phyloP scores from a whole-genome alignment of 768 basidiomycete genomes.

The Brasilioporus rufonigricans region DNA sequence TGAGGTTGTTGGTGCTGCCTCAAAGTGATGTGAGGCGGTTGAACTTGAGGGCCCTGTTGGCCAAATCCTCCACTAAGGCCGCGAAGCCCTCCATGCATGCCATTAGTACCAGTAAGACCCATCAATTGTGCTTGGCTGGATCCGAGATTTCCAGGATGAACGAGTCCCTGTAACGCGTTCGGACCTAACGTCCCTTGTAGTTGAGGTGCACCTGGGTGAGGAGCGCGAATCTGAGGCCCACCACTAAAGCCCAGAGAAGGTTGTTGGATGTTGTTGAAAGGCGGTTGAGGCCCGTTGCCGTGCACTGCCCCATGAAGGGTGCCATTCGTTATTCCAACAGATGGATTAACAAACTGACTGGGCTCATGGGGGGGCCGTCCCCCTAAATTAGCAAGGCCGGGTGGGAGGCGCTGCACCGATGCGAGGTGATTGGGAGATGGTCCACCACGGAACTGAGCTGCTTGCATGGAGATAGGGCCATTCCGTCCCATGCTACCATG shows the following conservation, averaged over 20 bases:
- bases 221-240: slow-evolving; percentile 46
- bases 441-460: slow-evolving; percentile 65
- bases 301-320: slow-evolving; percentile 47
- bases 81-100: slow-evolving; percentile 44
- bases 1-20: slow-evolving; percentile 37
- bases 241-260: slow-evolving; percentile 45
- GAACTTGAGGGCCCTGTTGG: slow-evolving; percentile 33
- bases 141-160: slow-evolving; percentile 51
- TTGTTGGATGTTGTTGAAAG: slow-evolving; percentile 54
- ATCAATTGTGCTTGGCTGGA: slow-evolving; percentile 48
- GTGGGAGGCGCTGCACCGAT: slow-evolving; percentile 64
- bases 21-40: slow-evolving; percentile 29
- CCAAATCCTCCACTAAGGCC: slow-evolving; percentile 44
- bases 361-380: slow-evolving; percentile 80
- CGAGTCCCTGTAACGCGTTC: slow-evolving; percentile 50
- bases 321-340: slow-evolving; percentile 46
- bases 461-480: slow-evolving; percentile 54
- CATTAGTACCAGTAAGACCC: slow-evolving; percentile 45
- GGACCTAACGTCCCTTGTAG: slow-evolving; percentile 45
- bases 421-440: slow-evolving; percentile 59
- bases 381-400: slow-evolving; percentile 79
- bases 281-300: slow-evolving; percentile 44
- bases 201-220: slow-evolving; percentile 46
- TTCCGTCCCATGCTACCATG: slow-evolving; percentile 50
- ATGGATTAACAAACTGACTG: slow-evolving; percentile 49